Percentiles rank a stretch among this genome's conserved stretches.
Evolutionary conservation across 768 basidiomycete species (phyloP).

Genomic region (Phanerochaete carnosa): DNA sequence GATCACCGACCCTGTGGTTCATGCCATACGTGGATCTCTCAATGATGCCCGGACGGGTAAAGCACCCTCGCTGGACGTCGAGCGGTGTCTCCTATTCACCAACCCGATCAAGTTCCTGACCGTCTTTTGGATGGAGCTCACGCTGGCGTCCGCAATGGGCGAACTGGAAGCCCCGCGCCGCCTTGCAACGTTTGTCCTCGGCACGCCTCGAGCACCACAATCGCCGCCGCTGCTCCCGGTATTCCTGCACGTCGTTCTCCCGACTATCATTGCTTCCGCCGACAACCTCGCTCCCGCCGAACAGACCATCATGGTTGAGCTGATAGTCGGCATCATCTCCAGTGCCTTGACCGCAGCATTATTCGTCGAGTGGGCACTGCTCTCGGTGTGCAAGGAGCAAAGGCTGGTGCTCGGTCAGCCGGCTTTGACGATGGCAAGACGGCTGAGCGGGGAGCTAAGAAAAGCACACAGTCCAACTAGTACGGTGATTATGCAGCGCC

Average conservation of each 20-base stretch:
- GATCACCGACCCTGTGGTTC: slow-evolving; percentile 45
- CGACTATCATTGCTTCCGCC: slow-evolving; percentile 51
- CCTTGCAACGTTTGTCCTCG: slow-evolving; percentile 65
- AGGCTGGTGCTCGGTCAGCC: slow-evolving; percentile 55
- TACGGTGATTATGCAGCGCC: slow-evolving; percentile 50
- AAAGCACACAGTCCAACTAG: slow-evolving; percentile 50
- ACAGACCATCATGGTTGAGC: slow-evolving; percentile 54
- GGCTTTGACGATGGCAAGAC: slow-evolving; percentile 60
- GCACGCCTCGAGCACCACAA: slow-evolving; percentile 51
- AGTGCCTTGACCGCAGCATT: slow-evolving; percentile 64
- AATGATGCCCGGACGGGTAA: slow-evolving; percentile 57
- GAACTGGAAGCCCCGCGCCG: slow-evolving; percentile 63
- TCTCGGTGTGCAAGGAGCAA: slow-evolving; percentile 48
- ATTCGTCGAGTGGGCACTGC: slow-evolving; percentile 69
- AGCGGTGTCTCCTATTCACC: slow-evolving; percentile 57
- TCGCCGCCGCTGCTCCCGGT: slow-evolving; percentile 68
- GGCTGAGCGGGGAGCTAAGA: slow-evolving; percentile 58
- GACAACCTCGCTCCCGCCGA: slow-evolving; percentile 55
- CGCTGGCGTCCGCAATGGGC: slow-evolving; percentile 48
- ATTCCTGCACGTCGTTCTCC: slow-evolving; percentile 67
- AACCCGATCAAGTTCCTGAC: slow-evolving; percentile 61
- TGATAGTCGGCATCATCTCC: slow-evolving; percentile 61
- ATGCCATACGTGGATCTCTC: slow-evolving; percentile 56
- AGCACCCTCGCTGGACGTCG: slow-evolving; percentile 61
- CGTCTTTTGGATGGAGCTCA: slow-evolving; percentile 67